Evolutionary conservation across 148 eudicot genomes (phyloP).

Genomic region (Dianthus caryophyllus): DNA sequence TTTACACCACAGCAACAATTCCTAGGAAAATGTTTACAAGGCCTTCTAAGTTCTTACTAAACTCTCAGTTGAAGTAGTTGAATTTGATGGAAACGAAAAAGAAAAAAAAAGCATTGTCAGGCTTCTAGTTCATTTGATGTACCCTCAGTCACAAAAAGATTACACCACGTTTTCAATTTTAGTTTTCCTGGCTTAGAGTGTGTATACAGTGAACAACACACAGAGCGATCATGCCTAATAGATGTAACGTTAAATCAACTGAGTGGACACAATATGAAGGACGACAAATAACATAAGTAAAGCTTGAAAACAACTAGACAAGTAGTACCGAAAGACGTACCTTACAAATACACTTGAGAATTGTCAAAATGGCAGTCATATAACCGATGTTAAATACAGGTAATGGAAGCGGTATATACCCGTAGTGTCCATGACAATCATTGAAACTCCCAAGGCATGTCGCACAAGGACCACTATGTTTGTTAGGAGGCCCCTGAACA

Average conservation of each 20-base stretch:
- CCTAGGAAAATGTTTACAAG: not conserved
- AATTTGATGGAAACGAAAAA: not conserved
- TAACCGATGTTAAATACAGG: constrained; percentile 81
- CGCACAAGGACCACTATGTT: constrained; percentile 43
- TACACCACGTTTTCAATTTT: not conserved
- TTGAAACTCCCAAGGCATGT: constrained; percentile 58
- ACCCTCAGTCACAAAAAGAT: not conserved
- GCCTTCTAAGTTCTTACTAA: not conserved
- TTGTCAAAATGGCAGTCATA: constrained; percentile 45
- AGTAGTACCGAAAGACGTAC: constrained; percentile 28
- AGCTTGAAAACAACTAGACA: not conserved
- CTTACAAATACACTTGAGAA: constrained; percentile 93
- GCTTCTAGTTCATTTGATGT: not conserved
- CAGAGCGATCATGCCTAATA: too few relatives aligned
- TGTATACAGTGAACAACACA: too few relatives aligned
- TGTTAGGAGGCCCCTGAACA: constrained; percentile 81
- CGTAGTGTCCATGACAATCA: constrained; percentile 81
- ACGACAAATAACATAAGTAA: too few relatives aligned
- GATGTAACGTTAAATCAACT: too few relatives aligned
- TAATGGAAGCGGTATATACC: constrained; percentile 59
- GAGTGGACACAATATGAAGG: too few relatives aligned
- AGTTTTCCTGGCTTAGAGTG: not conserved
- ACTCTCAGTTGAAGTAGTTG: not conserved
- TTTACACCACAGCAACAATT: not conserved
- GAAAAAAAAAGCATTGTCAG: not conserved